phyloP scores from a whole-genome alignment of 805 yeast species.

The Myxozyma kluyveri region DNA sequence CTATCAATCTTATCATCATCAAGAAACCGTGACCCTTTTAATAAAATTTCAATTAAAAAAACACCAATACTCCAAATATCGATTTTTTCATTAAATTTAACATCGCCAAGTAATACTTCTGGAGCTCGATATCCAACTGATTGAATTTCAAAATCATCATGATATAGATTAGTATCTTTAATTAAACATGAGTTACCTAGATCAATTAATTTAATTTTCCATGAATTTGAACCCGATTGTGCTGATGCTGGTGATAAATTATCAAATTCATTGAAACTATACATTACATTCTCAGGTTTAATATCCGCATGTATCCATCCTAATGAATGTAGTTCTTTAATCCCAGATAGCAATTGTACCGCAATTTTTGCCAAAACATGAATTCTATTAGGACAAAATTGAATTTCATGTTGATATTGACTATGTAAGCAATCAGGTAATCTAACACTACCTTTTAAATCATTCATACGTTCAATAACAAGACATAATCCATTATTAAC shows the following conservation, averaged over 20 bases:
- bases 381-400: conserved; percentile 19
- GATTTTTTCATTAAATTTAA: conserved; percentile 26
- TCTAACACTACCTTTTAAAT: conserved; percentile 2
- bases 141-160: conserved; percentile 32
- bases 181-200: conserved; percentile 29
- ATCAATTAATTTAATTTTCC: conserved; percentile 30
- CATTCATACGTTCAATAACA: conserved; percentile 23
- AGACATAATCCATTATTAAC: conserved; percentile 7
- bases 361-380: conserved; percentile 30
- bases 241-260: no score
- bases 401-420: conserved; percentile 9
- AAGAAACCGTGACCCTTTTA: conserved; percentile 5
- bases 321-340: conserved; percentile 25
- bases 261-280: neutral
- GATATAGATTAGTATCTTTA: conserved; percentile 17
- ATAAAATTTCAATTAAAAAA: conserved; percentile 28
- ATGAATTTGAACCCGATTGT: neutral
- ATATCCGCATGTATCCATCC: conserved; percentile 33
- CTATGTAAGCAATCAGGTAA: conserved; percentile 25
- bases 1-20: neutral
- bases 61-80: conserved; percentile 35
- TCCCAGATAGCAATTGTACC: conserved; percentile 28
- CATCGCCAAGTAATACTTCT: conserved; percentile 32
- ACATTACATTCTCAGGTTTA: conserved; percentile 33
- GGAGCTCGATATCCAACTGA: conserved; percentile 33